A percentile compares a stretch with the other conserved stretches of the same genome.
phyloP scores from a whole-genome alignment of 2,329 filamentous ascomycete species.

The Calonectria pseudoreteaudii region DNA sequence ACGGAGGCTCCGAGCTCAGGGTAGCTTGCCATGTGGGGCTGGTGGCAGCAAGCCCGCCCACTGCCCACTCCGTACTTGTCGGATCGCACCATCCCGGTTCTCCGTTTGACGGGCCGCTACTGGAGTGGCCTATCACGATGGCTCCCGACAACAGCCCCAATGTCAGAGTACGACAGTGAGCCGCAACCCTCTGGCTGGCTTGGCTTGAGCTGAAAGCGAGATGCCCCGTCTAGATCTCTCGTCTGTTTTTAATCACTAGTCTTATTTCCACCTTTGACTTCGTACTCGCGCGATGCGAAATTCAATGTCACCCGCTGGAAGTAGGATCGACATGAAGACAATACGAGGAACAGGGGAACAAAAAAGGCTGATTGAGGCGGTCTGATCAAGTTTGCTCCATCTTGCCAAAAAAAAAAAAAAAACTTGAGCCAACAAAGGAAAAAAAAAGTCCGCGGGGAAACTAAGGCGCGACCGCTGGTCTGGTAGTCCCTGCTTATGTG shows the following conservation, averaged over 20 bases:
- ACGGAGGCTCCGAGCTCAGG: background rate
- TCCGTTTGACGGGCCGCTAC: background rate
- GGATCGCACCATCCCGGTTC: background rate
- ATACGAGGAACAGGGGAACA: constrained; percentile 4
- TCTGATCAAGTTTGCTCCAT: background rate
- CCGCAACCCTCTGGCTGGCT: background rate
- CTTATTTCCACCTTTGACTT: background rate
- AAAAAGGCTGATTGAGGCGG: background rate
- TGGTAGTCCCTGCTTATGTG: background rate
- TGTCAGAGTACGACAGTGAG: background rate
- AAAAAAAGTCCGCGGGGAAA: background rate
- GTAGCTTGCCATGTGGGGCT: background rate
- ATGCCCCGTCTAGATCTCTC: background rate
- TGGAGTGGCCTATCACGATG: background rate
- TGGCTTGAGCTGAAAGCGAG: background rate
- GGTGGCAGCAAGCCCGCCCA: background rate
- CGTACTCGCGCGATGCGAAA: background rate
- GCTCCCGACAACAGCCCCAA: background rate
- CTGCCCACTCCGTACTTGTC: background rate
- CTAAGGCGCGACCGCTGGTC: background rate
- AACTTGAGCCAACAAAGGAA: background rate
- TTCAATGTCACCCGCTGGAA: background rate
- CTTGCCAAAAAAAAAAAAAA: background rate
- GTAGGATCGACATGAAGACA: background rate
- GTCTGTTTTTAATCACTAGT: background rate